Conservation (phyloP, 2,329 filamentous ascomycete genomes). For the Xylariaceae sp. region DNA sequence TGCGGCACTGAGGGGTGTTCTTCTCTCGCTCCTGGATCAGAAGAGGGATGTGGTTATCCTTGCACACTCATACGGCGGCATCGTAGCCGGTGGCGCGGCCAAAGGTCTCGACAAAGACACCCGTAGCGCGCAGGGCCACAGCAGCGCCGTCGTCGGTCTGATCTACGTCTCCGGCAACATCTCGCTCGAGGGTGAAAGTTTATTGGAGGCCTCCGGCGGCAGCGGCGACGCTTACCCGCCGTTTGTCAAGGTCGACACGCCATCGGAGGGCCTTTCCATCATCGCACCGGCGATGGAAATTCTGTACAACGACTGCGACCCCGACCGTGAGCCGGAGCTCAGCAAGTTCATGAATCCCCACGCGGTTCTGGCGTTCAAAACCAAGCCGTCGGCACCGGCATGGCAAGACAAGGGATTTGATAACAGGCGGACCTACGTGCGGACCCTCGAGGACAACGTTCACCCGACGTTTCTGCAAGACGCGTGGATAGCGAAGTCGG, state of each 20-base stretch:
- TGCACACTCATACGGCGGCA: conserved; percentile 27
- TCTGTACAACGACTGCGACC: conserved; percentile 16
- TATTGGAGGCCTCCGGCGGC: conserved; percentile 5
- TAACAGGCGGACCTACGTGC: neutral
- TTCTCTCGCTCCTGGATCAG: conserved; percentile 20
- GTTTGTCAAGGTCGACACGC: conserved; percentile 10
- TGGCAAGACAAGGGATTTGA: conserved; percentile 10
- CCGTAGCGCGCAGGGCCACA: conserved; percentile 11
- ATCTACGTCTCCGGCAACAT: conserved; percentile 1
- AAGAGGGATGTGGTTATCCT: conserved; percentile 23
- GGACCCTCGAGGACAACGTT: neutral
- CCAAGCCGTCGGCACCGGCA: conserved; percentile 12
- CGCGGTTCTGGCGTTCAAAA: conserved; percentile 15
- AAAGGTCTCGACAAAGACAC: conserved; percentile 25
- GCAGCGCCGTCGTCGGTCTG: conserved; percentile 14
- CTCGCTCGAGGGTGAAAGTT: conserved; percentile 9
- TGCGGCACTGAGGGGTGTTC: conserved; percentile 14
- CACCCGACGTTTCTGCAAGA: neutral
- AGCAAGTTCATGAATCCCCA: conserved; percentile 11
- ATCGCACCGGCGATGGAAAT: conserved; percentile 14
- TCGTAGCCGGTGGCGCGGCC: conserved; percentile 23
- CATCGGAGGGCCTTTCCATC: conserved; percentile 1
- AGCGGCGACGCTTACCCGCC: conserved; percentile 8
- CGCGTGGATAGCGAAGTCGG: conserved; percentile 1
- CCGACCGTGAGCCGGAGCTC: neutral